Percentiles rank a stretch among this genome's conserved stretches.
Conservation (phyloP, 129 eudicot genomes). For the carrot (Daucus carota) region DH1_v3.0 NC_030382.2:49839501-49840000, state of each 20-base stretch:
- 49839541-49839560: neutral
- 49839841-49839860: conserved; percentile 5
- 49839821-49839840: neutral
- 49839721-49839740: conserved; percentile 13
- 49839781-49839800: conserved; percentile 4
- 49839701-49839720: conserved; percentile 19
- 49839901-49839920: neutral
- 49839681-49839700: conserved; percentile 15
- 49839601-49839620: neutral
- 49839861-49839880: neutral
- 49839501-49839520: neutral
- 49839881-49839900: neutral
- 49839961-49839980: conserved; percentile 76
- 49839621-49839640: neutral
- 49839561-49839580: neutral
- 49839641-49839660: neutral
- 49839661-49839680: conserved; percentile 4
- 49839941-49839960: conserved; percentile 41
- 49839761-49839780: conserved; percentile 7
- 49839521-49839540: neutral
- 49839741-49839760: conserved; percentile 3
- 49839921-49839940: conserved; percentile 14
- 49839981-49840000: conserved; percentile 55
- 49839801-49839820: conserved; percentile 4
- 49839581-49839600: neutral